phyloP scores from a whole-genome alignment of 805 yeast species.

The Ogataea thermomethanolica region DNA sequence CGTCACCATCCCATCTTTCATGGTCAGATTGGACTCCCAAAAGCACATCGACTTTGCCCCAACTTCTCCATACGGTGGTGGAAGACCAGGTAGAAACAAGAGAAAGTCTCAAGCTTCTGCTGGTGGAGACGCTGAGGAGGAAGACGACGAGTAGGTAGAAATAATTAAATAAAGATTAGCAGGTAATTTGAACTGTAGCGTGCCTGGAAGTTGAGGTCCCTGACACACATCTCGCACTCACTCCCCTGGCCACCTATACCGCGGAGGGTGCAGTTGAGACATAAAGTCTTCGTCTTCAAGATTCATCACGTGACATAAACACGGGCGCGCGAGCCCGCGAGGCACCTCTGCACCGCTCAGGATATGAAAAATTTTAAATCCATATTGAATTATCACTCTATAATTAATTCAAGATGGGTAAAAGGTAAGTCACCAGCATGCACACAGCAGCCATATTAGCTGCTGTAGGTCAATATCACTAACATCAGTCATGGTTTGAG shows the following conservation, averaged over 20 bases:
- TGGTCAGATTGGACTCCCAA: conserved; percentile 99
- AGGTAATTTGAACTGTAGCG: background rate
- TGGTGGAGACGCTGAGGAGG: conserved; percentile 65
- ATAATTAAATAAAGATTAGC: conserved; percentile 3
- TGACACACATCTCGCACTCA: too few relatives aligned
- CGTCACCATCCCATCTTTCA: conserved; percentile 98
- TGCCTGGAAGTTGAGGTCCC: background rate
- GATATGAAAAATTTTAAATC: conserved; percentile 8
- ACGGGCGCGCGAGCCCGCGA: conserved; percentile 1
- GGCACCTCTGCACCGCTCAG: conserved; percentile 8
- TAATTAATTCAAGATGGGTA: conserved; percentile 43
- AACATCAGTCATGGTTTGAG: conserved; percentile 89
- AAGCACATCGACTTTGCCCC: conserved; percentile 99
- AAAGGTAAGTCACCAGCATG: conserved; percentile 38
- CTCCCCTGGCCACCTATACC: too few relatives aligned
- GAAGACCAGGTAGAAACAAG: conserved; percentile 99
- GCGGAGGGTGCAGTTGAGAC: too few relatives aligned
- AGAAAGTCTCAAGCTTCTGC: conserved; percentile 78
- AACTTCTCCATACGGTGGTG: conserved; percentile 99
- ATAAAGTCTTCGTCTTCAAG: background rate
- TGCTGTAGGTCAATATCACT: background rate
- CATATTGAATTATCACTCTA: conserved; percentile 5
- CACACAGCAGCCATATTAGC: conserved; percentile 95
- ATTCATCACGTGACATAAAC: conserved; percentile 8
- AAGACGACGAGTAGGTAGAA: conserved; percentile 43